Percentiles rank a stretch among this genome's conserved stretches.
Conservation (phyloP, 257 asterid genomes). For the Solanum lignicaule region DNA sequence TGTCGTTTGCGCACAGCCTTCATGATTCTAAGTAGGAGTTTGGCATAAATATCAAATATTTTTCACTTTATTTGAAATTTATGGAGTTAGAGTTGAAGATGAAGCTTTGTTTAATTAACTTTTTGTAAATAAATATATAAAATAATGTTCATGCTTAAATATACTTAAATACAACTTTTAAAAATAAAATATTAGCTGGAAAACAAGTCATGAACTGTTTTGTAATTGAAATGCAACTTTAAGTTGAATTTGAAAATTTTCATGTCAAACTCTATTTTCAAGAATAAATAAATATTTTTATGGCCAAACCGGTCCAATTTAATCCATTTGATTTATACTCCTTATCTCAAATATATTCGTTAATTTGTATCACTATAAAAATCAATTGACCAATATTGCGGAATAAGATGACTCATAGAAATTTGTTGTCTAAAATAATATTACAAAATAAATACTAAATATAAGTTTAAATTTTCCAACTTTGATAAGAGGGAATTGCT, state of each 20-base stretch:
- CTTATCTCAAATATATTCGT: not conserved
- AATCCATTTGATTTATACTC: not conserved
- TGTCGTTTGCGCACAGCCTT: not conserved
- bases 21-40: not conserved
- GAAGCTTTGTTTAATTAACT: too few species aligned
- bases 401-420: not conserved
- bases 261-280: too few species aligned
- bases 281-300: too few species aligned
- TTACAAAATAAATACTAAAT: not conserved
- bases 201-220: not conserved
- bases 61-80: not conserved
- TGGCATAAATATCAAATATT: not conserved
- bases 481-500: not conserved
- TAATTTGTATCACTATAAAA: not conserved
- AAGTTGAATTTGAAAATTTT: not conserved
- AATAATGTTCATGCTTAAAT: not conserved
- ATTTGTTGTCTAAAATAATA: not conserved
- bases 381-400: not conserved
- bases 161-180: too few species aligned
- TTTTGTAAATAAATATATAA: too few species aligned
- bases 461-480: not conserved
- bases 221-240: too few species aligned
- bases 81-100: too few species aligned
- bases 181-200: not conserved
- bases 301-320: not conserved